Conservation (phyloP, 768 basidiomycete species). For the Boletales sp. region DNA sequence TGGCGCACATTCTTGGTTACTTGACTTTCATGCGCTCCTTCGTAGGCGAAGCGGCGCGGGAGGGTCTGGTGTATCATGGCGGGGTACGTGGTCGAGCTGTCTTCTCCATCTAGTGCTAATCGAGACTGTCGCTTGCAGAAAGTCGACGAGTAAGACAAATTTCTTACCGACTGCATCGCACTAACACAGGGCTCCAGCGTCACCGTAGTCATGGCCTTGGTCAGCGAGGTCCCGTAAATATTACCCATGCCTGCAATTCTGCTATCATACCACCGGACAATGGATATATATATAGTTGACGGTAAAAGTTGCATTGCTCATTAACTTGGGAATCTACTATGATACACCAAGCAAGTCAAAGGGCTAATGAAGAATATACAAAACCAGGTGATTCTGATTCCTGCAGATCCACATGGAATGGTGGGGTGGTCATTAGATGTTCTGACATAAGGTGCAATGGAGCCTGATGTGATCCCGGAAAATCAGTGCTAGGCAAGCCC, state of each 20-base stretch:
- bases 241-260: no score
- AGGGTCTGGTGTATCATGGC: slow-evolving; percentile 63
- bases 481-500: slow-evolving; percentile 56
- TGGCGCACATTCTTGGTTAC: slow-evolving; percentile 7
- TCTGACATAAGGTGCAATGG: slow-evolving; percentile 80
- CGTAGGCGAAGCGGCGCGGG: slow-evolving; percentile 59
- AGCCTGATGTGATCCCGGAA: slow-evolving; percentile 80
- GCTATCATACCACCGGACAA: no score
- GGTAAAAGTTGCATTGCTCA: slow-evolving; percentile 1
- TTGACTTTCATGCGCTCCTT: slow-evolving; percentile 4
- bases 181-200: slow-evolving; percentile 43
- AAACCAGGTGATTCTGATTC: slow-evolving; percentile 21
- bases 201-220: slow-evolving; percentile 65
- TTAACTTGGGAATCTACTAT: slow-evolving; percentile 22
- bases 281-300: neutral
- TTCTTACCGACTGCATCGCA: neutral
- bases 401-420: slow-evolving; percentile 13
- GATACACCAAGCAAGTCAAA: slow-evolving; percentile 26
- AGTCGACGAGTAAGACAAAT: slow-evolving; percentile 65
- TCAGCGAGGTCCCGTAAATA: slow-evolving; percentile 54
- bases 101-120: slow-evolving; percentile 7
- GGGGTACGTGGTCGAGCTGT: slow-evolving; percentile 53
- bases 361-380: slow-evolving; percentile 20
- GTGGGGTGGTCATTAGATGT: slow-evolving; percentile 55
- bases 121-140: slow-evolving; percentile 44